Base-by-base conservation (phyloP, 352 stramenopile genomes). In the Pseudoperonospora humuli region DNA sequence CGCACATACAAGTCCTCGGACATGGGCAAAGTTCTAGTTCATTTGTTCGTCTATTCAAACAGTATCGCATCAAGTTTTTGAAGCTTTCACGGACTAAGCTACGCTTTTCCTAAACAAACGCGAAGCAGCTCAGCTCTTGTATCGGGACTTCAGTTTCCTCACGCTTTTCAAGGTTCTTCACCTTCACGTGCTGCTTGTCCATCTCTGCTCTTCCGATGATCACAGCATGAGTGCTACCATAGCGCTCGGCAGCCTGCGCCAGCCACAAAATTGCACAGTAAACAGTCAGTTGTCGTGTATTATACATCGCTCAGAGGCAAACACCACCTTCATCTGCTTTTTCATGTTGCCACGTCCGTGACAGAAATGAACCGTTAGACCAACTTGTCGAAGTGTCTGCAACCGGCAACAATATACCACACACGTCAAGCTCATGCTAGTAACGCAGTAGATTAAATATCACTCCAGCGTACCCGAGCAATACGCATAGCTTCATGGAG, bases 281-380 rank as follows among this genome's bases (percentile, higher is more conserved):
- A 50, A 15, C 0, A 43, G 15, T 13, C 24, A 40, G 6, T 29
- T 31, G 10, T 18, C 37, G 3, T 41, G n/a, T 11, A 27, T 7
- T 33, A 17, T 5, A 17, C 5, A 14, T 9, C 23, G 17, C 26
- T 17, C n/a, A 5, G 44, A 48, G 11, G 14, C 5, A 29, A 21
- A 45, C 13, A 31, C 45, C 27, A 84, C 70, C 72, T 94, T 94
- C 78, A 94, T 89, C 34, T 90, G 74, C 52, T 94, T 94, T 45
- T 93, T 94, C 50, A 94, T 75, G 34, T 75, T 88, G 11, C 74
- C 73, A 18, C 56, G 62, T 14, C 70, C 78, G 32, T 94, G 79
- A 31, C 78, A 88, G 45, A 91, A 87, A 54, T 94, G 82, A n/a
- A 94, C 79, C 0, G 44, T 70, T 25, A 85, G 51, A 1, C 71